Percentiles rank a stretch among this genome's conserved stretches.
Evolutionary conservation across 2,329 filamentous ascomycete genomes (phyloP).

Genomic region (Monilinia laxa): DNA sequence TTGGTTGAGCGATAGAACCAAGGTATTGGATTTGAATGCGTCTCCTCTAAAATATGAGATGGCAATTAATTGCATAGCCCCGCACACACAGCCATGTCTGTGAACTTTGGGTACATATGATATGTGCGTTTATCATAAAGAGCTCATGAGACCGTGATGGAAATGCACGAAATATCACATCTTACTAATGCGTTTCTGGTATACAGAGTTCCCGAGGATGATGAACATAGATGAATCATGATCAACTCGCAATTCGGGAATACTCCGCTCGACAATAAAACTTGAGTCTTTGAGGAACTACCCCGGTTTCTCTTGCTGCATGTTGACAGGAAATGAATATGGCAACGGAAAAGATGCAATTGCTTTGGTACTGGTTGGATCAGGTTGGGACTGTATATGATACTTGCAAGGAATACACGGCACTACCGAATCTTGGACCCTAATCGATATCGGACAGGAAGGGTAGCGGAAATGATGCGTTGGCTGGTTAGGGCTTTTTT

Average conservation of each 20-base stretch:
- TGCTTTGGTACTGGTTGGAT: no score
- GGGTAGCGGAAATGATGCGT: not conserved
- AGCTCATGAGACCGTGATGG: not conserved
- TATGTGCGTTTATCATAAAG: not conserved
- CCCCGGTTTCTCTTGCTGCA: not conserved
- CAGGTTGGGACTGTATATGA: not conserved
- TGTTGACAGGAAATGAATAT: not conserved
- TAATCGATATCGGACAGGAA: not conserved
- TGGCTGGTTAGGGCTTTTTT: constrained; percentile 3
- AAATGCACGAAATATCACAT: constrained; percentile 5
- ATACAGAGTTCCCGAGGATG: not conserved
- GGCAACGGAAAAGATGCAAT: no score
- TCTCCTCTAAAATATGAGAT: not conserved
- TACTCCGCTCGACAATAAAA: not conserved
- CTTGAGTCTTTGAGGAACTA: not conserved
- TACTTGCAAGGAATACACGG: not conserved
- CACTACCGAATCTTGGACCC: not conserved
- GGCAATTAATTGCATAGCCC: not conserved
- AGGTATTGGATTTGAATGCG: not conserved
- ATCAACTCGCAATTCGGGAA: not conserved
- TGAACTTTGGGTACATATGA: not conserved
- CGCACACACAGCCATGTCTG: not conserved
- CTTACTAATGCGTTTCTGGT: not conserved
- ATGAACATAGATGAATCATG: not conserved
- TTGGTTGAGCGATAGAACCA: not conserved